These are phyloP conservation scores for Agroathelia rolfsii DNA, from an alignment of 1,284 basidiomycete genomes.

Conservation along the genomic window DNA sequence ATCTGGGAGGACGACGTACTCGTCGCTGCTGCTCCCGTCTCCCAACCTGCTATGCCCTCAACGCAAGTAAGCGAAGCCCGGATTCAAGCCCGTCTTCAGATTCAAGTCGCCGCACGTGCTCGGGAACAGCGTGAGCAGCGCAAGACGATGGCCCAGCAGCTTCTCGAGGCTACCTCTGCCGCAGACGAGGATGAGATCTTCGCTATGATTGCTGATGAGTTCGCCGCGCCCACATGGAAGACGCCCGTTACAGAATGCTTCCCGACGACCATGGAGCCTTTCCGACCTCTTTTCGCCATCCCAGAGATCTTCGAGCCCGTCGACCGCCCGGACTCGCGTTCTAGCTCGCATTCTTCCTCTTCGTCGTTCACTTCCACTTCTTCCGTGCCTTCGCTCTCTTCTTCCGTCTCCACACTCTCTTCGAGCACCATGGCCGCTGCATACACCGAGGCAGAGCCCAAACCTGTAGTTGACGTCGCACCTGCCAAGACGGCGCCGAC, in stretches of 20 bases:
- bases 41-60: no score
- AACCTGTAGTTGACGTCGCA: conserved; percentile 1
- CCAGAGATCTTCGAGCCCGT: no score
- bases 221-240: conserved; percentile 55
- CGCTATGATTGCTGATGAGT: conserved; percentile 59
- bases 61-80: conserved; percentile 22
- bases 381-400: conserved; percentile 28
- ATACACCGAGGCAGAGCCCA: not conserved
- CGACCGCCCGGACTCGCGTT: conserved; percentile 63
- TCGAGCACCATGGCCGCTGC: conserved; percentile 21
- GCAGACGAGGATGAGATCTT: conserved; percentile 60
- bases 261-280: conserved; percentile 31
- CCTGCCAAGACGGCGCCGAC: conserved; percentile 4
- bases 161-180: no score
- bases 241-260: conserved; percentile 55
- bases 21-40: conserved; percentile 13
- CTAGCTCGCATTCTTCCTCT: conserved; percentile 64
- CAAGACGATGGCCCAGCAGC: conserved; percentile 64
- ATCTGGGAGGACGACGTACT: conserved; percentile 53
- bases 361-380: conserved; percentile 34
- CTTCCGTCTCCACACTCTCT: conserved; percentile 33
- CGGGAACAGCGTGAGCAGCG: conserved; percentile 15
- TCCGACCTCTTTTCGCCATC: conserved; percentile 46
- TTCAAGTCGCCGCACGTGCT: no score
- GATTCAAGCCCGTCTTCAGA: conserved; percentile 27